Evolutionary conservation across 1,284 basidiomycete species (phyloP).

Genomic region (Leucoagaricus sp.): DNA sequence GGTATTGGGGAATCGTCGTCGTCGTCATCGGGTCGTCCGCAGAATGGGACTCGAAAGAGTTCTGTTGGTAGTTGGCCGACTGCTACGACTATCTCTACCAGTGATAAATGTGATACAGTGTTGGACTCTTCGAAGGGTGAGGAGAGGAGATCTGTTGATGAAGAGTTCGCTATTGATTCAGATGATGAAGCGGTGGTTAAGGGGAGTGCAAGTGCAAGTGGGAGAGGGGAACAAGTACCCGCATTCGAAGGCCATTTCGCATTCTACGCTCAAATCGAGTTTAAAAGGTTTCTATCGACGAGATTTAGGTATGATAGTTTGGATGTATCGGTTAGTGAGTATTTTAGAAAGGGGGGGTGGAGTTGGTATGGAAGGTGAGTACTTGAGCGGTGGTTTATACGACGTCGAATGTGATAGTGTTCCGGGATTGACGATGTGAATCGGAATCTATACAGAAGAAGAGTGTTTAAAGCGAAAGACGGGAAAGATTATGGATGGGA

Average conservation of each 20-base stretch:
- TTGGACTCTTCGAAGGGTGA: not conserved
- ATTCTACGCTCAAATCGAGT: conserved; percentile 15
- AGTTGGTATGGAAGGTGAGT: conserved; percentile 15
- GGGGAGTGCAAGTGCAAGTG: not conserved
- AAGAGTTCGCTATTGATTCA: not conserved
- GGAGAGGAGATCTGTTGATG: not conserved
- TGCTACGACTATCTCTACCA: too few species aligned
- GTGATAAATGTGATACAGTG: not conserved
- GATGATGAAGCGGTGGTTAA: not conserved
- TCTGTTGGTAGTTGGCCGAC: not conserved
- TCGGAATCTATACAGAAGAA: conserved; percentile 12
- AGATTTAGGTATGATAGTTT: conserved; percentile 12
- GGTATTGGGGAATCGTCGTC: not conserved
- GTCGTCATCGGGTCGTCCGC: not conserved
- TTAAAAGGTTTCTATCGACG: conserved; percentile 6
- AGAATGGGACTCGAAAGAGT: not conserved
- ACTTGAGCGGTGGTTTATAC: too few species aligned
- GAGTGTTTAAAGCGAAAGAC: conserved; percentile 22
- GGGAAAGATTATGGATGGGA: conserved; percentile 25
- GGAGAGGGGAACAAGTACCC: not conserved
- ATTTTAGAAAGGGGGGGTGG: conserved; percentile 17
- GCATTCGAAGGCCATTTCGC: conserved; percentile 13
- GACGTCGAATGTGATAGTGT: not conserved
- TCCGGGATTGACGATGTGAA: not conserved
- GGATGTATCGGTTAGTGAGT: conserved; percentile 12